Percentiles rank a stretch among this genome's conserved stretches.
phyloP scores from a whole-genome alignment of 2,329 filamentous ascomycete genomes.

The Cadophora sp. region DNA sequence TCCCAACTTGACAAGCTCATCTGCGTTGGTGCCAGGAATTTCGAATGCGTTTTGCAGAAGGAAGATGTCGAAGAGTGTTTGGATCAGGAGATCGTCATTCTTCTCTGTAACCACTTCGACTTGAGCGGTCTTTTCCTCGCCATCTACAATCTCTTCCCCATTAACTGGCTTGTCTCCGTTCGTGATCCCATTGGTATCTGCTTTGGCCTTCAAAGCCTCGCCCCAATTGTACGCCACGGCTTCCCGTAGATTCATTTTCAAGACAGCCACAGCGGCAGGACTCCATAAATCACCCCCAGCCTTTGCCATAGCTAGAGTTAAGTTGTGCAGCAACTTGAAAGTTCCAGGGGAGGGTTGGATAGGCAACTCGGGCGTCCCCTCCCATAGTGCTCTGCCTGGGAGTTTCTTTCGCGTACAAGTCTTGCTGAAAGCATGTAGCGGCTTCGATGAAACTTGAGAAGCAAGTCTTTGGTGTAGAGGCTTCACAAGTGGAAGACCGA shows the following conservation, averaged over 20 bases:
- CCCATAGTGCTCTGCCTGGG: conserved; percentile 76
- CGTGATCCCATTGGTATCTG: conserved; percentile 23
- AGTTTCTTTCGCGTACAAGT: conserved; percentile 55
- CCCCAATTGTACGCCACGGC: conserved; percentile 55
- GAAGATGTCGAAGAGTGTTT: conserved; percentile 67
- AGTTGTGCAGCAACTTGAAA: conserved; percentile 73
- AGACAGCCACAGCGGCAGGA: conserved; percentile 62
- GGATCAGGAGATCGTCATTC: conserved; percentile 56
- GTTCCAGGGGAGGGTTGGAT: conserved; percentile 77
- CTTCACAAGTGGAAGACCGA: conserved; percentile 67
- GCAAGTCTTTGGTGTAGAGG: conserved; percentile 69
- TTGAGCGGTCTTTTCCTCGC: neutral
- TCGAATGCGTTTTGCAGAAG: conserved; percentile 57
- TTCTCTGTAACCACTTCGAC: neutral
- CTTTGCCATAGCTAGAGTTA: conserved; percentile 72
- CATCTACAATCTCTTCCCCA: conserved; percentile 7
- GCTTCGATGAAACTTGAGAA: conserved; percentile 54
- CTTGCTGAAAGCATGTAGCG: conserved; percentile 56
- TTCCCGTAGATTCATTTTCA: conserved; percentile 65
- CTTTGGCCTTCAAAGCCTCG: conserved; percentile 29
- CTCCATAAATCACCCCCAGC: conserved; percentile 85
- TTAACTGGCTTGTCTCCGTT: conserved; percentile 4
- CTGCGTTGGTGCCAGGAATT: conserved; percentile 42
- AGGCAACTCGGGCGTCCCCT: conserved; percentile 76
- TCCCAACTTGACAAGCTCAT: conserved; percentile 52